Evolutionary conservation across 495 filamentous ascomycete genomes (phyloP), one percentile per base, ranked within the genome.

Genomic region (Xylaria cubensis): DNA sequence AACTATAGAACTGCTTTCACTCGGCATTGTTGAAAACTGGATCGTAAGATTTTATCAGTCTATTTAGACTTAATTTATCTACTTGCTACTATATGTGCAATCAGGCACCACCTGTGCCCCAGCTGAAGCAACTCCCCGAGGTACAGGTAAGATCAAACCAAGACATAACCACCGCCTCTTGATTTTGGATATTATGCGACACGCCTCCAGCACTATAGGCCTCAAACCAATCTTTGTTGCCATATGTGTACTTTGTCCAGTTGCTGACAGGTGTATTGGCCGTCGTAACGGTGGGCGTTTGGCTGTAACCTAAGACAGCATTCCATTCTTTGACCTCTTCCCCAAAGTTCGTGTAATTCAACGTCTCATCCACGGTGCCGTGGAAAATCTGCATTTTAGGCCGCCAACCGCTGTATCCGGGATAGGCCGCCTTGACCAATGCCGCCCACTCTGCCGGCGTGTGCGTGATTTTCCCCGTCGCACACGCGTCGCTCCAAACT

Each of bases 301-400:
- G 71, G 29, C 72, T 42, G 39, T 73, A 72, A 9, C 75, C 74
- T 6, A 79, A 80, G 63, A 83, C 82, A 70, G 77, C 74, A 77
- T 39, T 75, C 82, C 87, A 88, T 74, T 88, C 83, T 77, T 89
- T 86, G 32, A 88, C 69, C 62, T 80, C 82, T 78, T 89, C 87
- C 19, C 81, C 78, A 51, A 85, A 84, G 75, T 88, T 85, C 55
- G 80, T 72, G n/a, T 82, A 84, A 67, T 81, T 79, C n/a, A 90
- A 77, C 9, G 78, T 83, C 36, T 81, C 82, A 55, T 89, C 86
- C 1, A 70, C 69, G 0, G 81, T 84, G 10, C 87, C 87, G 74
- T 89, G 87, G 64, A 80, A 84, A 61, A 89, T 81, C 75, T 88
- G 85, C 81, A 92, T 86, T 69, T 81, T 83, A 0, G 89, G 88